A percentile compares a stretch with the other conserved stretches of the same genome.
phyloP scores from a whole-genome alignment of 768 basidiomycete genomes.

The Mycena rebaudengoi region DNA sequence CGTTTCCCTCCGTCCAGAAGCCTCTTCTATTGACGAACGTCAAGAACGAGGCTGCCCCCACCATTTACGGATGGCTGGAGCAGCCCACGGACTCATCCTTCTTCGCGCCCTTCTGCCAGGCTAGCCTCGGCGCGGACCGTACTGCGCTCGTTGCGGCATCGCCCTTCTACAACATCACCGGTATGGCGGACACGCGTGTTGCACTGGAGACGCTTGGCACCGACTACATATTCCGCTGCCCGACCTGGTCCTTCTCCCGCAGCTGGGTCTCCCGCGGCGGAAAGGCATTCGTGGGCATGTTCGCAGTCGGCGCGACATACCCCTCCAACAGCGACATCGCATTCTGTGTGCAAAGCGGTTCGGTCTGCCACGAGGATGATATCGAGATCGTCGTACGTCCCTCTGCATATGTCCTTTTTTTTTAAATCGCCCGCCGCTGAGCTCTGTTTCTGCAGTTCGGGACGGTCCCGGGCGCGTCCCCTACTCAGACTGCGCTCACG shows the following conservation, averaged over 20 bases:
- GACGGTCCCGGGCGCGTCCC: conserved; percentile 62
- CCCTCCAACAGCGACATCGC: conserved; percentile 65
- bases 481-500: conserved; percentile 65
- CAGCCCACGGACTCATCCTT: conserved; percentile 46
- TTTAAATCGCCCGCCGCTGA: too few species aligned
- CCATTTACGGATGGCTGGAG: conserved; percentile 58
- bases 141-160: conserved; percentile 53
- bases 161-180: conserved; percentile 52
- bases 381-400: conserved; percentile 84
- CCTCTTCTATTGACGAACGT: conserved; percentile 78
- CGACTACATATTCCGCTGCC: conserved; percentile 75
- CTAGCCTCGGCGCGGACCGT: conserved; percentile 57
- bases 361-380: conserved; percentile 85
- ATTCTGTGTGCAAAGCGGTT: conserved; percentile 63
- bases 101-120: conserved; percentile 49
- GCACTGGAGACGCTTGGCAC: conserved; percentile 69
- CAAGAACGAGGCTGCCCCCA: conserved; percentile 73
- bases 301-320: conserved; percentile 73
- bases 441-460: too few species aligned
- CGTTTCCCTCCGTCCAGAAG: conserved; percentile 70
- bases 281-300: conserved; percentile 72
- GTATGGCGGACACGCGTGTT: conserved; percentile 58
- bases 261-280: conserved; percentile 74
- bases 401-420: too few species aligned
- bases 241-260: conserved; percentile 75